These are phyloP conservation scores for Gossypium gossypioides DNA, from an alignment of 441 rosid genomes.

Conservation along the genomic window DNA sequence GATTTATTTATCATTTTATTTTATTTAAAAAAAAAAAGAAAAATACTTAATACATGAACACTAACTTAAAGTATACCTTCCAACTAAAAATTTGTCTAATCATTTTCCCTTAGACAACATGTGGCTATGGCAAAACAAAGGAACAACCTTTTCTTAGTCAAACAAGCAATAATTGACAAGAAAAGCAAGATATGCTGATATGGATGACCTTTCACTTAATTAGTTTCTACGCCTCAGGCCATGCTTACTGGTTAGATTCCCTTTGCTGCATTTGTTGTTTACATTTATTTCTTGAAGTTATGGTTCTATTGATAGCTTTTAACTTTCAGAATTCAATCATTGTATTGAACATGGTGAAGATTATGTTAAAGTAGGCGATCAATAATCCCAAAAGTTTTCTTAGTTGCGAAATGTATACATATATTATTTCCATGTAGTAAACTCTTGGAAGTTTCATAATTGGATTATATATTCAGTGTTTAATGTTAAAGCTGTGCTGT, in stretches of 20 bases:
- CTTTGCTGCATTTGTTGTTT: neutral
- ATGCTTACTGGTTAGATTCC: neutral
- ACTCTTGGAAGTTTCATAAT: neutral
- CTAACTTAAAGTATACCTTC: neutral
- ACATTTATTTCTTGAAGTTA: neutral
- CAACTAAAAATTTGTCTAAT: too few relatives aligned
- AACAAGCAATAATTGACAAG: neutral
- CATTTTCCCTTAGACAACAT: neutral
- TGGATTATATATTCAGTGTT: neutral
- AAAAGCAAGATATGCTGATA: neutral
- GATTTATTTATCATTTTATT: too few relatives aligned
- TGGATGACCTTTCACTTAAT: neutral
- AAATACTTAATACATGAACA: neutral
- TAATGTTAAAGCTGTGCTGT: neutral
- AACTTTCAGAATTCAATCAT: neutral
- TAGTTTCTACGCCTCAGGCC: neutral
- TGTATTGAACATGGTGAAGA: too few relatives aligned
- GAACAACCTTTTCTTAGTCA: neutral
- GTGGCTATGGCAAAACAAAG: neutral
- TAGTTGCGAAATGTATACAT: too few relatives aligned
- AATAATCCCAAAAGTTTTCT: too few relatives aligned
- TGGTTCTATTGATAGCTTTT: neutral
- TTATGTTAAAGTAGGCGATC: too few relatives aligned
- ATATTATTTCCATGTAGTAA: neutral
- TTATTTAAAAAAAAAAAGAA: neutral